Conservation (phyloP, 2,329 filamentous ascomycete genomes). For the Coniochaeta prunicola region DNA sequence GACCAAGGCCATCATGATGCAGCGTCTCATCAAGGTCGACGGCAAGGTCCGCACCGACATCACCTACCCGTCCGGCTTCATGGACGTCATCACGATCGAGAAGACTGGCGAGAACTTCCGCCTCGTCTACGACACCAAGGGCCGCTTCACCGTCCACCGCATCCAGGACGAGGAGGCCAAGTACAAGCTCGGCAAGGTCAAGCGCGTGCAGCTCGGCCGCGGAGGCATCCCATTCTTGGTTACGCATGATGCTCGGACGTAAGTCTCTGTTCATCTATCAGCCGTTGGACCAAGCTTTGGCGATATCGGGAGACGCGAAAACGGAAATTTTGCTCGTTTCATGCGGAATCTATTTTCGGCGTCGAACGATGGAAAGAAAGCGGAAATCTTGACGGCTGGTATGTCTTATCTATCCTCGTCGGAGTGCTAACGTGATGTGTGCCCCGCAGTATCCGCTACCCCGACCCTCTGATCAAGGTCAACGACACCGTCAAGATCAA, state of each 20-base stretch:
- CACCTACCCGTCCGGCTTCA: slow-evolving; percentile 97
- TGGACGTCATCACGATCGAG: slow-evolving; percentile 99
- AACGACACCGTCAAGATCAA: slow-evolving; percentile 99
- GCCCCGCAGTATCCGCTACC: slow-evolving; percentile 85
- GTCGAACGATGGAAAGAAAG: slow-evolving; percentile 13
- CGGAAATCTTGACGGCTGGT: slow-evolving; percentile 45
- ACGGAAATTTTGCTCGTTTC: neutral
- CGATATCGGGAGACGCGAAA: slow-evolving; percentile 27
- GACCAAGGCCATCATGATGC: slow-evolving; percentile 96
- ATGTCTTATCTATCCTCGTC: slow-evolving; percentile 30
- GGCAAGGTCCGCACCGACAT: slow-evolving; percentile 98
- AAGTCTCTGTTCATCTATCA: slow-evolving; percentile 98
- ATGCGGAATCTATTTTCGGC: slow-evolving; percentile 2
- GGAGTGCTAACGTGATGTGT: slow-evolving; percentile 28
- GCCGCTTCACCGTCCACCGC: slow-evolving; percentile 99
- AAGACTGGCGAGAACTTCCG: slow-evolving; percentile 99
- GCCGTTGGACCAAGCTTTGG: slow-evolving; percentile 99
- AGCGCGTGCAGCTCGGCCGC: slow-evolving; percentile 98
- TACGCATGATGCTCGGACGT: slow-evolving; percentile 99
- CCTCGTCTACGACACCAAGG: slow-evolving; percentile 99
- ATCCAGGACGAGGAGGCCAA: slow-evolving; percentile 98
- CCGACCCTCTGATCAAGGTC: slow-evolving; percentile 96
- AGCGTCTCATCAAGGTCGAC: slow-evolving; percentile 99
- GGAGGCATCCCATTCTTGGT: slow-evolving; percentile 99
- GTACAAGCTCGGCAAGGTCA: slow-evolving; percentile 99